phyloP scores from a whole-genome alignment of 2,329 filamentous ascomycete genomes.

The Cyphellophora attinorum region DNA sequence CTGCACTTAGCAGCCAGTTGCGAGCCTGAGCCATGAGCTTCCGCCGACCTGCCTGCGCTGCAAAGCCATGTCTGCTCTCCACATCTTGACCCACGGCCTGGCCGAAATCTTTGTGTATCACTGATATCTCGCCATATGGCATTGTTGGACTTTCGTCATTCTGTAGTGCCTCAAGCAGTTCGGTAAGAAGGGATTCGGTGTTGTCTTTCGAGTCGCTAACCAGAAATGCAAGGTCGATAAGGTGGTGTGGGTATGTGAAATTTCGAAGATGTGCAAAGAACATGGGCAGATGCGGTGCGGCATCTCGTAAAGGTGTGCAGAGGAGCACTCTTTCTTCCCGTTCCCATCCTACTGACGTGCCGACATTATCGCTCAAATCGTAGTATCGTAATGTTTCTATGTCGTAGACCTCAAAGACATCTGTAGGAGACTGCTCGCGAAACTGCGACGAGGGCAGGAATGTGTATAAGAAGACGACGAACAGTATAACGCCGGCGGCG shows the following conservation, averaged over 20 bases:
- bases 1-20: constrained; percentile 93
- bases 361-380: constrained; percentile 83
- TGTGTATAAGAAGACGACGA: constrained; percentile 55
- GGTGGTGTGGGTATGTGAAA: constrained; percentile 91
- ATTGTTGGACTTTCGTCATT: constrained; percentile 67
- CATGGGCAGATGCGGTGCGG: constrained; percentile 85
- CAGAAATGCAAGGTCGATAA: constrained; percentile 92
- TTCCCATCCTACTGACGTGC: constrained; percentile 89
- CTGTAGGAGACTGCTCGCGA: constrained; percentile 23
- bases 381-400: constrained; percentile 96
- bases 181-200: constrained; percentile 66
- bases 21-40: constrained; percentile 97
- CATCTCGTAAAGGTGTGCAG: constrained; percentile 89
- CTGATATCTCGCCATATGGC: constrained; percentile 89
- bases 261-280: constrained; percentile 97
- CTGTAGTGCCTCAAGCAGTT: constrained; percentile 71
- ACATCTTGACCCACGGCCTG: constrained; percentile 97
- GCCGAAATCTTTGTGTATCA: constrained; percentile 97
- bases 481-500: constrained; percentile 49
- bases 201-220: constrained; percentile 96
- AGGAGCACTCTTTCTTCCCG: constrained; percentile 89
- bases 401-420: constrained; percentile 51
- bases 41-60: constrained; percentile 81
- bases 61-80: constrained; percentile 93
- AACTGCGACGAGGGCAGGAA: constrained; percentile 67